Evolutionary conservation across 768 basidiomycete genomes (phyloP).

Genomic region (Macrocybe gigantea): DNA sequence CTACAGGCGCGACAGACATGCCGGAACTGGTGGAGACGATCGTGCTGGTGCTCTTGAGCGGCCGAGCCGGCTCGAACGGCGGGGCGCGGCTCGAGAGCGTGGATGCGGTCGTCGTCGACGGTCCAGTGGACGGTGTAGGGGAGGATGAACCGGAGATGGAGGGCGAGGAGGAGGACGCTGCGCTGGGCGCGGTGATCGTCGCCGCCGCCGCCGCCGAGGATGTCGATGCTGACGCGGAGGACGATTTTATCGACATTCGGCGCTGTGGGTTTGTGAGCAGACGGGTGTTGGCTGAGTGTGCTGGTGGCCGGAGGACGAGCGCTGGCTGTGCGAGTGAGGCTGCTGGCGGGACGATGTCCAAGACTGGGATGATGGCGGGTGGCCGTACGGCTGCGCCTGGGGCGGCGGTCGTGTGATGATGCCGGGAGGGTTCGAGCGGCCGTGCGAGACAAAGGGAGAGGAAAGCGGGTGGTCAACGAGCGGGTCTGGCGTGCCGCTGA

Average conservation of each 20-base stretch:
- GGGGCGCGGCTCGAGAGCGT: constrained; percentile 48
- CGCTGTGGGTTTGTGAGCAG: constrained; percentile 19
- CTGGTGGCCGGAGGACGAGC: constrained; percentile 10
- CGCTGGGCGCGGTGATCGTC: neutral
- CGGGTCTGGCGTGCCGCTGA: constrained; percentile 8
- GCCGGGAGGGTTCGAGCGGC: constrained; percentile 14
- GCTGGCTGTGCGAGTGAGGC: constrained; percentile 11
- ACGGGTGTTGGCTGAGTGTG: constrained; percentile 17
- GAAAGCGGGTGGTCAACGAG: constrained; percentile 14
- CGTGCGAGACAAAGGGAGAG: constrained; percentile 13
- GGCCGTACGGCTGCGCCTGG: constrained; percentile 3
- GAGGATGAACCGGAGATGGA: constrained; percentile 13
- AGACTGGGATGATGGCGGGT: constrained; percentile 2
- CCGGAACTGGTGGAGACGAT: neutral
- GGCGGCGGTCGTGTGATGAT: constrained; percentile 20
- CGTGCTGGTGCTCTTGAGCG: constrained; percentile 1
- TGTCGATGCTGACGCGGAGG: constrained; percentile 7
- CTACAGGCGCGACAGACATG: neutral
- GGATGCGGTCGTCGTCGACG: constrained; percentile 16
- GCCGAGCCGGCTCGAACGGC: constrained; percentile 44
- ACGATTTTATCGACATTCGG: constrained; percentile 20
- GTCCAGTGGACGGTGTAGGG: constrained; percentile 11
- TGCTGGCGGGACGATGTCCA: constrained; percentile 8
- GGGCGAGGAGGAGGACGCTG: neutral
- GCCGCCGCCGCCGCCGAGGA: neutral